These are phyloP conservation scores for Ustilago shanxiensis DNA, from an alignment of 1,284 basidiomycete genomes.

Conservation along the genomic window DNA sequence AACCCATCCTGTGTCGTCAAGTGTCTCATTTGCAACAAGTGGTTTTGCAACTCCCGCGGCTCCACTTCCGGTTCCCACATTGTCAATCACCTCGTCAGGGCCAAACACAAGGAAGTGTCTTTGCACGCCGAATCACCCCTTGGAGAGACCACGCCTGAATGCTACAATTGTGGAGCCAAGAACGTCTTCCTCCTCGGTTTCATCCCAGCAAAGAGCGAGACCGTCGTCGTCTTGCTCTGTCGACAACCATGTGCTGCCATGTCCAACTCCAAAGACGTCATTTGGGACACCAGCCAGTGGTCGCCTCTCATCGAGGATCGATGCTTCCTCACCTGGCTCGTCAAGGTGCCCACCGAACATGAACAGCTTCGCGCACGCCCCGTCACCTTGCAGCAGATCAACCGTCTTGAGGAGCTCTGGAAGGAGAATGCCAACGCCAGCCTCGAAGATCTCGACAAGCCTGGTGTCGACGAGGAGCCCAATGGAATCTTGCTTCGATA, in stretches of 20 bases:
- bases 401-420: slow-evolving; percentile 97
- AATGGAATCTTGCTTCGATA: slow-evolving; percentile 87
- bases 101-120: slow-evolving; percentile 98
- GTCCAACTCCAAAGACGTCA: slow-evolving; percentile 88
- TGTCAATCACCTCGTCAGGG: slow-evolving; percentile 97
- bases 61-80: slow-evolving; percentile 95
- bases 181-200: slow-evolving; percentile 99
- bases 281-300: slow-evolving; percentile 98
- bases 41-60: slow-evolving; percentile 98
- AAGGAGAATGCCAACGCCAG: slow-evolving; percentile 94
- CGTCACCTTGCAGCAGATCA: slow-evolving; percentile 96
- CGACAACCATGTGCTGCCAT: slow-evolving; percentile 98
- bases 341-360: slow-evolving; percentile 94
- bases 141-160: slow-evolving; percentile 95
- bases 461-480: slow-evolving; percentile 79
- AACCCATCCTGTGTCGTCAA: slow-evolving; percentile 97
- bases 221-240: slow-evolving; percentile 97
- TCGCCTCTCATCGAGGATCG: slow-evolving; percentile 98
- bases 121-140: slow-evolving; percentile 94
- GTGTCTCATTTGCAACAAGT: slow-evolving; percentile 94
- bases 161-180: slow-evolving; percentile 98
- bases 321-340: slow-evolving; percentile 97
- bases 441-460: slow-evolving; percentile 95
- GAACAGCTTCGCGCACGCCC: slow-evolving; percentile 95
- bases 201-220: slow-evolving; percentile 98